phyloP scores from a whole-genome alignment of 805 yeast genomes.

The Monosporozyma unispora region DNA sequence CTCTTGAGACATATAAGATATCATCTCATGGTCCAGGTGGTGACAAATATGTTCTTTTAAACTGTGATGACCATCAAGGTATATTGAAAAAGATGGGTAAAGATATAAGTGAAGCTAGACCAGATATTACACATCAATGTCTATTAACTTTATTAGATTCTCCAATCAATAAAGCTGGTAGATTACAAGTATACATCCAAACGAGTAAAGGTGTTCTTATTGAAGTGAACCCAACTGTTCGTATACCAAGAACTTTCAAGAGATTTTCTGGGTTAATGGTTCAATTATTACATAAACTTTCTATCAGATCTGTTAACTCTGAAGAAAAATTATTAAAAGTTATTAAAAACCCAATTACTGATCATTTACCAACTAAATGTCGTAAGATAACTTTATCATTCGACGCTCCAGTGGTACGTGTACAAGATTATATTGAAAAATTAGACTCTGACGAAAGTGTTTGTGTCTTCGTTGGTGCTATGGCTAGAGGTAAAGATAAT shows the following conservation, averaged over 20 bases:
- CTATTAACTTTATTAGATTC: conserved; percentile 86
- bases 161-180: conserved; percentile 97
- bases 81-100: conserved; percentile 90
- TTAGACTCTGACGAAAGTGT: conserved; percentile 85
- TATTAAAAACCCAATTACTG: conserved; percentile 94
- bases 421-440: conserved; percentile 74
- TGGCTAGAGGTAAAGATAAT: conserved; percentile 97
- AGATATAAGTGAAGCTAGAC: conserved; percentile 96
- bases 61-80: conserved; percentile 98
- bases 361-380: conserved; percentile 93
- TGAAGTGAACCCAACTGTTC: conserved; percentile 92
- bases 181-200: conserved; percentile 89
- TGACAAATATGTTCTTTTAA: conserved; percentile 85
- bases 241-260: conserved; percentile 97
- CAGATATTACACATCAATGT: conserved; percentile 99
- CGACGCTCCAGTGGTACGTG: conserved; percentile 81
- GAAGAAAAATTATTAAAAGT: conserved; percentile 91
- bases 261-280: conserved; percentile 98
- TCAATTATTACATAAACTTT: conserved; percentile 82
- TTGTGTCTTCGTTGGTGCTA: conserved; percentile 97
- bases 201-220: conserved; percentile 91
- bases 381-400: conserved; percentile 86
- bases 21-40: conserved; percentile 70
- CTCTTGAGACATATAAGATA: conserved; percentile 88
- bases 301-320: conserved; percentile 89